A percentile compares a stretch with the other conserved stretches of the same genome.
Conservation (phyloP, 768 basidiomycete genomes). For the Boletus vinaceobasis region DNA sequence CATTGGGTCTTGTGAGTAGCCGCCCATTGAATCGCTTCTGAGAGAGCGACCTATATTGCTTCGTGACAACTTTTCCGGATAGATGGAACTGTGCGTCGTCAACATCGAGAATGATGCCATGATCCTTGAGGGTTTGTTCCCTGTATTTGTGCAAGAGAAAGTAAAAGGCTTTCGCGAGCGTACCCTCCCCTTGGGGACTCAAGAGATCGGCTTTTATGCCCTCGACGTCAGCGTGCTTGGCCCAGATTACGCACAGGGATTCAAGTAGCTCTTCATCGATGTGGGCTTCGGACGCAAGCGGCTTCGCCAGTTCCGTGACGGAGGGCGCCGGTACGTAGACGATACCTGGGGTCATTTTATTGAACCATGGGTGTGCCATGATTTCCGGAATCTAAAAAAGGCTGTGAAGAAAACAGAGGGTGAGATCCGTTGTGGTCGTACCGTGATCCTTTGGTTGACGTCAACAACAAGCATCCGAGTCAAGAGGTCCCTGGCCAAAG, state of each 20-base stretch:
- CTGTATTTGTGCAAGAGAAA: slow-evolving; percentile 76
- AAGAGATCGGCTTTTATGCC: slow-evolving; percentile 64
- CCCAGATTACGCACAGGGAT: slow-evolving; percentile 83
- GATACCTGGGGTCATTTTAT: slow-evolving; percentile 47
- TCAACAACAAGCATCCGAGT: slow-evolving; percentile 87
- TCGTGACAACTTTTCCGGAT: slow-evolving; percentile 33
- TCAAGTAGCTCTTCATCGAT: slow-evolving; percentile 77
- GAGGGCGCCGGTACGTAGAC: slow-evolving; percentile 53
- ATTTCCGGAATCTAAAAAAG: slow-evolving; percentile 76
- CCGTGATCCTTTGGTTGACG: slow-evolving; percentile 74
- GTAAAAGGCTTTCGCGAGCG: slow-evolving; percentile 86
- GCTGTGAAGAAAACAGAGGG: slow-evolving; percentile 1
- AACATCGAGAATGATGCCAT: slow-evolving; percentile 43
- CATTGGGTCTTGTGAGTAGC: slow-evolving; percentile 25
- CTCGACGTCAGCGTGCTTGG: slow-evolving; percentile 60
- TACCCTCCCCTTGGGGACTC: slow-evolving; percentile 64
- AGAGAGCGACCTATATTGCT: slow-evolving; percentile 42
- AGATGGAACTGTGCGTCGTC: slow-evolving; percentile 19
- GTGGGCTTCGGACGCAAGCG: slow-evolving; percentile 61
- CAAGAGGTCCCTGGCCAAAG: slow-evolving; percentile 82
- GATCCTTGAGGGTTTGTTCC: slow-evolving; percentile 56
- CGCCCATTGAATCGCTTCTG: slow-evolving; percentile 27
- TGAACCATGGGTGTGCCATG: slow-evolving; percentile 80
- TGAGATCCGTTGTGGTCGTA: slow-evolving; percentile 33
- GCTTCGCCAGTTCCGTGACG: slow-evolving; percentile 63